Percentiles rank a stretch among this genome's conserved stretches.
phyloP scores from a whole-genome alignment of 208 protist species.

The Trypanosoma caninum region DNA sequence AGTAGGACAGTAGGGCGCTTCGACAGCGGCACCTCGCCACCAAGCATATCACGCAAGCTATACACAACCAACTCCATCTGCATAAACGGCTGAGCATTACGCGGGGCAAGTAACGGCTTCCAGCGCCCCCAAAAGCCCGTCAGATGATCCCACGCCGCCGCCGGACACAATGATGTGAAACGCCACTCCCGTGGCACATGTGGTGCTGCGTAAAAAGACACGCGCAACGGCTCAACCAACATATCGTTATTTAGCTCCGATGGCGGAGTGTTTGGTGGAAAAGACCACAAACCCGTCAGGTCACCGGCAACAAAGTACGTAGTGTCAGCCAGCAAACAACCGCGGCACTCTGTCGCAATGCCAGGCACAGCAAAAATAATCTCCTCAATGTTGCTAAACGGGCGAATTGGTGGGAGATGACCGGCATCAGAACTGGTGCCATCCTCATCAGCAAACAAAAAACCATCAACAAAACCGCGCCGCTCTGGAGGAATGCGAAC shows the following conservation, averaged over 20 bases:
- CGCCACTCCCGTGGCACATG: slow-evolving; percentile 49
- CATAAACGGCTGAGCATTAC: slow-evolving; percentile 21
- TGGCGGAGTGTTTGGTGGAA: slow-evolving; percentile 8
- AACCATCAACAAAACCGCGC: background rate
- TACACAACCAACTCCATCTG: slow-evolving; percentile 67
- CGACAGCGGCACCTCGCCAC: slow-evolving; percentile 38
- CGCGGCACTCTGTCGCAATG: slow-evolving; percentile 77
- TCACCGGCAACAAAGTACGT: slow-evolving; percentile 85
- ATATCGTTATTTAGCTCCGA: slow-evolving; percentile 27
- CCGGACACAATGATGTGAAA: slow-evolving; percentile 63
- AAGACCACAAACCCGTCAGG: slow-evolving; percentile 59
- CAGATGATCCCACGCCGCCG: slow-evolving; percentile 37
- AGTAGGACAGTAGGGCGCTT: slow-evolving; percentile 62
- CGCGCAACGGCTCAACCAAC: slow-evolving; percentile 41
- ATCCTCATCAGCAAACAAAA: background rate
- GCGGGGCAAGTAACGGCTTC: slow-evolving; percentile 9
- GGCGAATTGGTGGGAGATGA: slow-evolving; percentile 45
- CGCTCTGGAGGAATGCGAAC: slow-evolving; percentile 51
- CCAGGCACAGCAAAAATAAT: slow-evolving; percentile 88
- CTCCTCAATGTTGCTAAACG: slow-evolving; percentile 81
- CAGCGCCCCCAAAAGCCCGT: slow-evolving; percentile 25
- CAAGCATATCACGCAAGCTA: slow-evolving; percentile 49
- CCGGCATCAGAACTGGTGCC: background rate
- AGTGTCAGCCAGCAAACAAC: slow-evolving; percentile 84
- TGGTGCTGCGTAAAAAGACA: slow-evolving; percentile 43